phyloP scores from a whole-genome alignment of 108 stramenopile species.

The Licmophora abbreviata region DNA sequence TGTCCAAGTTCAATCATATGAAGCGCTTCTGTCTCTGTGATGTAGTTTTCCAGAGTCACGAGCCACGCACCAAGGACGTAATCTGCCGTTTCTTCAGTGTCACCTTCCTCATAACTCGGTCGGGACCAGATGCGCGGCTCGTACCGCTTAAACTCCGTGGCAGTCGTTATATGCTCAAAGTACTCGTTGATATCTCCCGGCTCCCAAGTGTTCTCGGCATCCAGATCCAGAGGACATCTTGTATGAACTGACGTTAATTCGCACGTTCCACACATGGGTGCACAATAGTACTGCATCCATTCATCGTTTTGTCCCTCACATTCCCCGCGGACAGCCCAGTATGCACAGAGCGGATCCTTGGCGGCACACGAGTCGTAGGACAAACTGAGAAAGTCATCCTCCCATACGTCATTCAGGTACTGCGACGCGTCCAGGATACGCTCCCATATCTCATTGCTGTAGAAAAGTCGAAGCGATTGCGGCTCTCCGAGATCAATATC shows the following conservation, averaged over 20 bases:
- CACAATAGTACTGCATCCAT: slow-evolving; percentile 47
- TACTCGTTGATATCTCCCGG: slow-evolving; percentile 62
- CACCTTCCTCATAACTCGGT: slow-evolving; percentile 27
- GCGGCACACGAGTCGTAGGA: too few relatives aligned
- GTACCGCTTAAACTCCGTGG: slow-evolving; percentile 33
- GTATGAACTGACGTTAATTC: slow-evolving; percentile 31
- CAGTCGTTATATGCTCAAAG: slow-evolving; percentile 56
- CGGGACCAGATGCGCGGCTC: slow-evolving; percentile 47
- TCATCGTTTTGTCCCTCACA: slow-evolving; percentile 51
- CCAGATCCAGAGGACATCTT: slow-evolving; percentile 52
- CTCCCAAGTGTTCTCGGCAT: slow-evolving; percentile 32
- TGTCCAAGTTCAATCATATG: slow-evolving; percentile 56
- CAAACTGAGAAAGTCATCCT: too few relatives aligned
- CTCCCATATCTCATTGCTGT: too few relatives aligned
- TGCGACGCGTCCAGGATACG: too few relatives aligned
- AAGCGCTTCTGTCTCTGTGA: slow-evolving; percentile 64
- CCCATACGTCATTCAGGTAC: too few relatives aligned
- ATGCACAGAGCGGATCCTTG: too few relatives aligned
- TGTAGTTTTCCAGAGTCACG: slow-evolving; percentile 76
- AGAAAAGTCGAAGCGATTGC: too few relatives aligned
- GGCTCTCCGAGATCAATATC: too few relatives aligned
- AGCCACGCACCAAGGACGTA: slow-evolving; percentile 70
- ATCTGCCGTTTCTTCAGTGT: slow-evolving; percentile 15
- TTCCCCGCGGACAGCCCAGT: slow-evolving; percentile 58
- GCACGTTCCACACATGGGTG: slow-evolving; percentile 65